Conservation (phyloP, 2,329 filamentous ascomycete species). For the Pestalotiopsis sp. region DNA sequence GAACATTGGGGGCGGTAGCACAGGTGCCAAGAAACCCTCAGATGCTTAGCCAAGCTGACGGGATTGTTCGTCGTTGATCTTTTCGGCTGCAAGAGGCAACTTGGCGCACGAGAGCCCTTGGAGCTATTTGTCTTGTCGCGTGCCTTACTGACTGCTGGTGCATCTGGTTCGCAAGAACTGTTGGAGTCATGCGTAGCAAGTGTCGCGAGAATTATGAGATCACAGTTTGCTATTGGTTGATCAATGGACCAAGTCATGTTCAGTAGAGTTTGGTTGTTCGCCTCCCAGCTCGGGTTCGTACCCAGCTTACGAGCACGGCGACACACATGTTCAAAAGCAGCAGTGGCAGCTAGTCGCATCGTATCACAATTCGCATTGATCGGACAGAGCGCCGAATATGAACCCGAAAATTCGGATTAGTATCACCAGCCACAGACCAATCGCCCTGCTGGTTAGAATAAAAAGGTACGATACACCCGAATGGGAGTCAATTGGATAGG, state of each 20-base stretch:
- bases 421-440: background rate
- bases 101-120: background rate
- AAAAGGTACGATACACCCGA: background rate
- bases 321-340: too few species aligned
- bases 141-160: background rate
- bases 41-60: background rate
- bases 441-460: background rate
- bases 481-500: background rate
- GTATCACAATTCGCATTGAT: too few species aligned
- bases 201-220: background rate
- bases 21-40: conserved; percentile 3
- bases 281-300: background rate
- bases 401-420: background rate
- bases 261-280: background rate
- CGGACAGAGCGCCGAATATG: too few species aligned
- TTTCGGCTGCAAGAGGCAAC: background rate
- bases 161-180: too few species aligned
- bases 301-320: too few species aligned
- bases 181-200: background rate
- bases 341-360: too few species aligned
- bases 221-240: background rate
- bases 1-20: background rate
- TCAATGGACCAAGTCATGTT: background rate
- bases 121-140: background rate
- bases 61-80: background rate